A percentile compares a stretch with the other conserved stretches of the same genome.
Conservation (phyloP, 139 green algal species). For the Chlamydomonas sphaeroides region DNA sequence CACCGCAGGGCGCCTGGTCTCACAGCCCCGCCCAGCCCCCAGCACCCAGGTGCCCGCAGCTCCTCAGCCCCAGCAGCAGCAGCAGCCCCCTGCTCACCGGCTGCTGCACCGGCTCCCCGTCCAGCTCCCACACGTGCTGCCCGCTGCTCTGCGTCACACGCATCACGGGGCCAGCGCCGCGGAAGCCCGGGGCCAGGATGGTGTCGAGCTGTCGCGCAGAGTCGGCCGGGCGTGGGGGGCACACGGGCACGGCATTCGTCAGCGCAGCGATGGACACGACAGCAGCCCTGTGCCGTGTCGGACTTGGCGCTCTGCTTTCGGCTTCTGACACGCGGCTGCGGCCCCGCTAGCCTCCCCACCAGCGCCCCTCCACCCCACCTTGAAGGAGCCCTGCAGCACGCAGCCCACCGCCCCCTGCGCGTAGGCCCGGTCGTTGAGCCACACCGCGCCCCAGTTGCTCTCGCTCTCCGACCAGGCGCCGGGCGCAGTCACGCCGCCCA, state of each 20-base stretch:
- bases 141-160: neutral
- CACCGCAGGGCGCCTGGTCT: no score
- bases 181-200: constrained; percentile 16
- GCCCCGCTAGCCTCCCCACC: no score
- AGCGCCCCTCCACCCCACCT: neutral
- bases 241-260: neutral
- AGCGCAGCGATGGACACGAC: neutral
- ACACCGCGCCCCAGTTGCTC: constrained; percentile 19
- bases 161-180: constrained; percentile 10
- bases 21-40: no score
- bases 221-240: neutral
- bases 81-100: constrained; percentile 13
- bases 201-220: constrained; percentile 29
- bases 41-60: no score
- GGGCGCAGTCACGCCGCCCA: constrained; percentile 19
- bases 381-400: constrained; percentile 15
- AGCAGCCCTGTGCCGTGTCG: neutral
- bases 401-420: constrained; percentile 31
- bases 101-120: constrained; percentile 28
- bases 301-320: no score
- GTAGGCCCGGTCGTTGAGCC: constrained; percentile 8
- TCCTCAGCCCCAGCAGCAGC: no score
- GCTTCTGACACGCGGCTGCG: no score
- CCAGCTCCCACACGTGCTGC: constrained; percentile 18
- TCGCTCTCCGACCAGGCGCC: constrained; percentile 29